These are phyloP conservation scores for Clohesyomyces aquaticus DNA, from an alignment of 495 filamentous ascomycete genomes.

Conservation along the genomic window DNA sequence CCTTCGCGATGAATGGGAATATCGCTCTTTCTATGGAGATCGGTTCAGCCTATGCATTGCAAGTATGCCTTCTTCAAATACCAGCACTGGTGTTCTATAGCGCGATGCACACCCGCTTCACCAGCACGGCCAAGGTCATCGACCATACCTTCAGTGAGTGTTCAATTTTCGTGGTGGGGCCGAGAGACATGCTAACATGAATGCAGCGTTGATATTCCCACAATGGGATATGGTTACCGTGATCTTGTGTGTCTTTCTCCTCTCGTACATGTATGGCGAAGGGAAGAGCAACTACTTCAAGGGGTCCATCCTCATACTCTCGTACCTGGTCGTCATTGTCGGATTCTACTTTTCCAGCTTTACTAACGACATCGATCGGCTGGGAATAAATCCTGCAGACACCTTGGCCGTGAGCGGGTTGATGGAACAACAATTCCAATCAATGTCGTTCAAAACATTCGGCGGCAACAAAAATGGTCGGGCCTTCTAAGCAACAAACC, in stretches of 20 bases:
- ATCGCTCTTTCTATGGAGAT: slow-evolving; percentile 99
- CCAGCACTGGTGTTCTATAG: slow-evolving; percentile 92
- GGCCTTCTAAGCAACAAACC: slow-evolving; percentile 18
- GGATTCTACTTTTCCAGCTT: slow-evolving; percentile 89
- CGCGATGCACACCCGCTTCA: slow-evolving; percentile 59
- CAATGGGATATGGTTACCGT: slow-evolving; percentile 99
- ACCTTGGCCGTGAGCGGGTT: slow-evolving; percentile 35
- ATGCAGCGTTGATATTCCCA: slow-evolving; percentile 83
- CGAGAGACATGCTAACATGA: slow-evolving; percentile 24
- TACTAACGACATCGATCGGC: slow-evolving; percentile 62
- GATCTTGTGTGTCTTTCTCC: slow-evolving; percentile 93
- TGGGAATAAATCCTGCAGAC: slow-evolving; percentile 51
- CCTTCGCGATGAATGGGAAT: slow-evolving; percentile 99
- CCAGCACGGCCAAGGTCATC: slow-evolving; percentile 62
- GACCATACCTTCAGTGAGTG: slow-evolving; percentile 78
- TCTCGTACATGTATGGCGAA: slow-evolving; percentile 97
- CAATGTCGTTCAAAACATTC: slow-evolving; percentile 34
- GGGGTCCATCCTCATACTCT: slow-evolving; percentile 90
- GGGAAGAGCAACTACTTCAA: slow-evolving; percentile 96
- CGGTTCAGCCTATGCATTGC: slow-evolving; percentile 93
- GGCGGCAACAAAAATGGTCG: slow-evolving; percentile 15
- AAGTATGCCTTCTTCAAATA: slow-evolving; percentile 96
- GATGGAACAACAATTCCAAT: slow-evolving; percentile 33
- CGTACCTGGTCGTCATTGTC: slow-evolving; percentile 87
- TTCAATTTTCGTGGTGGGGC: not conserved